A percentile compares a stretch with the other conserved stretches of the same genome.
phyloP scores from a whole-genome alignment of 192 early-diverging fungal species.

The Chytriomyces confervae region DNA sequence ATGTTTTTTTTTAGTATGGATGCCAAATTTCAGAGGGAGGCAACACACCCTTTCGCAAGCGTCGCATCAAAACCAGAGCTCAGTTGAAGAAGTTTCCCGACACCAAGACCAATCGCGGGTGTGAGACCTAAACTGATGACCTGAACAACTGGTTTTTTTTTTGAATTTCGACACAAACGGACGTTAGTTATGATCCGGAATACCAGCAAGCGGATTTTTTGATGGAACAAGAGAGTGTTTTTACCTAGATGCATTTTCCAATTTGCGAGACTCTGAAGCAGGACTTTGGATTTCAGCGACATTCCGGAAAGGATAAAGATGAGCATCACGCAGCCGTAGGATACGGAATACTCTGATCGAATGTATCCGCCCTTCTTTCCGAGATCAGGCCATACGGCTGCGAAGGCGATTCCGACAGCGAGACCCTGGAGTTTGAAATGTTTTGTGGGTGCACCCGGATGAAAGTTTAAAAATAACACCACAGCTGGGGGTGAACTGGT shows the following conservation, averaged over 20 bases:
- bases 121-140: constrained; percentile 63
- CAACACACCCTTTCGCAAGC: constrained; percentile 56
- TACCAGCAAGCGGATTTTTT: neutral
- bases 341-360: constrained; percentile 66
- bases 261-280: constrained; percentile 54
- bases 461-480: neutral
- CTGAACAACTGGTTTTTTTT: constrained; percentile 54
- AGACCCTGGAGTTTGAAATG: constrained; percentile 52
- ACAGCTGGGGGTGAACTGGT: neutral
- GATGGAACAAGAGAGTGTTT: neutral
- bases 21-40: neutral
- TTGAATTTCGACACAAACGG: neutral
- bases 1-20: neutral
- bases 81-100: constrained; percentile 59
- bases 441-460: neutral
- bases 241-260: constrained; percentile 65
- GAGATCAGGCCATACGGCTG: constrained; percentile 62
- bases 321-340: constrained; percentile 65
- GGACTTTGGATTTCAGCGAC: constrained; percentile 62
- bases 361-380: constrained; percentile 57
- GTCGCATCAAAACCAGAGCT: constrained; percentile 55
- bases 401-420: constrained; percentile 65
- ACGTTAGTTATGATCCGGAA: neutral
- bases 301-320: constrained; percentile 73
- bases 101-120: constrained; percentile 65